Conservation (phyloP, 2,329 filamentous ascomycete genomes). For the Pseudogymnoascus sp. region DNA sequence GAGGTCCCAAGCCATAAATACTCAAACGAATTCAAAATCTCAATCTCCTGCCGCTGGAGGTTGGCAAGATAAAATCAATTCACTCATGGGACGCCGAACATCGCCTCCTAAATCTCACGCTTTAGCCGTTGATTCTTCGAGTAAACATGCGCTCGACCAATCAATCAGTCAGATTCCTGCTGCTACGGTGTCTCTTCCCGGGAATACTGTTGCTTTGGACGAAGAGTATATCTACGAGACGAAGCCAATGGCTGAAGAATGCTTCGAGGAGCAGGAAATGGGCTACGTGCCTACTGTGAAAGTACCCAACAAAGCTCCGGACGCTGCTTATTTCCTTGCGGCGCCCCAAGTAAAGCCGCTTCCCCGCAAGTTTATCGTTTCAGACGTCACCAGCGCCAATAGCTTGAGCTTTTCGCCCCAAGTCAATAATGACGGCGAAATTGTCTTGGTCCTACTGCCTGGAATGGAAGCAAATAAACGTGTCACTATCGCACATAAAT, state of each 20-base stretch:
- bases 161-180: slow-evolving; percentile 29
- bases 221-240: slow-evolving; percentile 43
- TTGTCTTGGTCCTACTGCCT: slow-evolving; percentile 38
- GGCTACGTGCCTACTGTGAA: slow-evolving; percentile 64
- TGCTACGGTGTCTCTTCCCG: slow-evolving; percentile 64
- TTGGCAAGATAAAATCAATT: slow-evolving; percentile 82
- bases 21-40: slow-evolving; percentile 34
- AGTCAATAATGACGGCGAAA: slow-evolving; percentile 32
- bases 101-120: slow-evolving; percentile 48
- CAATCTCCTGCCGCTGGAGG: slow-evolving; percentile 21
- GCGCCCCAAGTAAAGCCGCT: slow-evolving; percentile 45
- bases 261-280: slow-evolving; percentile 74
- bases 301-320: slow-evolving; percentile 54
- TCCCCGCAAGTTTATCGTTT: slow-evolving; percentile 41
- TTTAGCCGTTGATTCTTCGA: slow-evolving; percentile 57
- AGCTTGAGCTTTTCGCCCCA: slow-evolving; percentile 33
- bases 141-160: slow-evolving; percentile 57
- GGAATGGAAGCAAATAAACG: slow-evolving; percentile 36
- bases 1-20: slow-evolving; percentile 24
- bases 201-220: slow-evolving; percentile 16
- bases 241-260: slow-evolving; percentile 67
- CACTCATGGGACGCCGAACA: slow-evolving; percentile 58
- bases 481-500: slow-evolving; percentile 32
- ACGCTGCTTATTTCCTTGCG: slow-evolving; percentile 54
- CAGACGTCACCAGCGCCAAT: slow-evolving; percentile 39